A percentile compares a stretch with the other conserved stretches of the same genome.
Evolutionary conservation across 257 asterid genomes (phyloP).

Genomic region (Solanum sejunctum): DNA sequence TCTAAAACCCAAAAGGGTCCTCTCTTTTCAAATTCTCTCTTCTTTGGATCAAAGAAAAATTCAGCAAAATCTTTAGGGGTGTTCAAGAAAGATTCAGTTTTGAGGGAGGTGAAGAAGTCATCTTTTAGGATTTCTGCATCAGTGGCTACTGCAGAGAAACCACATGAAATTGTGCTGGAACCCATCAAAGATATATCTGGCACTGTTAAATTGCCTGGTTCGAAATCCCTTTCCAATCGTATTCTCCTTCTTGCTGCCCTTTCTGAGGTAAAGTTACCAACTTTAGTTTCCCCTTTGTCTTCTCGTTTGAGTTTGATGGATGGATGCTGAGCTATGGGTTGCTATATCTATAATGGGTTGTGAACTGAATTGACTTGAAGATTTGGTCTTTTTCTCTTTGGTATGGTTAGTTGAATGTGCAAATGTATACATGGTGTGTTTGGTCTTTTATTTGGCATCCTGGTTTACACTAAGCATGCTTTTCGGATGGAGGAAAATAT

Average conservation of each 20-base stretch:
- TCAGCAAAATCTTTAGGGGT: conserved; percentile 30
- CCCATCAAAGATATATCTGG: conserved; percentile 91
- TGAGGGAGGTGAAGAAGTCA: conserved; percentile 12
- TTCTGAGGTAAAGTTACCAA: conserved; percentile 46
- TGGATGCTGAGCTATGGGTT: not conserved
- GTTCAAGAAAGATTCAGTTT: conserved; percentile 33
- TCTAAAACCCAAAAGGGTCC: conserved; percentile 16
- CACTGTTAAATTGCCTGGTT: conserved; percentile 89
- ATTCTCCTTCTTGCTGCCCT: conserved; percentile 96
- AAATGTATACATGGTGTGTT: not conserved
- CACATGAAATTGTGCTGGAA: conserved; percentile 85
- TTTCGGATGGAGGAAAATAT: not conserved
- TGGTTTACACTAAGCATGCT: not conserved
- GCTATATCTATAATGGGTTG: not conserved
- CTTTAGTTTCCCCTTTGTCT: not conserved
- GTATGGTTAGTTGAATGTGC: not conserved
- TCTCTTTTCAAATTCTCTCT: conserved; percentile 30
- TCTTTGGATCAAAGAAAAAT: conserved; percentile 36
- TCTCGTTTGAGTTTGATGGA: not conserved
- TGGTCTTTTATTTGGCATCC: not conserved
- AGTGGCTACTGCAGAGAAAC: conserved; percentile 63
- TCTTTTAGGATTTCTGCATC: conserved; percentile 49
- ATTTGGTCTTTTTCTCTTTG: not conserved
- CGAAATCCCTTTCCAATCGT: conserved; percentile 92
- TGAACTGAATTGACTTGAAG: not conserved